Percentiles rank a stretch among this genome's conserved stretches.
Evolutionary conservation across 163 green algal genomes (phyloP).

Genomic region (Volvox carteri): DNA sequence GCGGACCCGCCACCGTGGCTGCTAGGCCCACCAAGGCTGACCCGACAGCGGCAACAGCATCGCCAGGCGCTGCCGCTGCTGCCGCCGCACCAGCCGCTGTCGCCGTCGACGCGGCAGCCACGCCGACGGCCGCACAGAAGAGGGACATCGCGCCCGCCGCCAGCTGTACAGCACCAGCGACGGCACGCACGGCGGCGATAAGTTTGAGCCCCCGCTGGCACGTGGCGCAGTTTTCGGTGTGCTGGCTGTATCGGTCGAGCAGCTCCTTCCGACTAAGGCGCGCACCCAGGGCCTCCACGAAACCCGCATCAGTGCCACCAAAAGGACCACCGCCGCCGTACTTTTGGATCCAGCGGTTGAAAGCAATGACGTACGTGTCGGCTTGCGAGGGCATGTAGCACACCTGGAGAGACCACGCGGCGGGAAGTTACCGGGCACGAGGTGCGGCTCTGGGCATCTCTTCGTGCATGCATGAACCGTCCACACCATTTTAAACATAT

Average conservation of each 20-base stretch:
- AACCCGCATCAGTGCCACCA: conserved; percentile 46
- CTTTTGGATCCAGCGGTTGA: conserved; percentile 73
- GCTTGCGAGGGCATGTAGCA: conserved; percentile 71
- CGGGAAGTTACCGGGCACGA: no score
- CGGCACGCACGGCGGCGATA: neutral
- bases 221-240: conserved; percentile 51
- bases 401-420: no score
- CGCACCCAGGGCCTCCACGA: conserved; percentile 57
- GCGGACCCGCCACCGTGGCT: conserved; percentile 11
- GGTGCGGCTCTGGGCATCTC: no score
- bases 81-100: neutral
- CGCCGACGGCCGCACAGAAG: conserved; percentile 41
- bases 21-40: neutral
- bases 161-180: neutral
- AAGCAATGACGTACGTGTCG: conserved; percentile 76
- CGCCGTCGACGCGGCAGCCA: neutral
- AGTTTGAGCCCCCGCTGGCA: conserved; percentile 43
- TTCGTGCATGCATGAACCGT: no score
- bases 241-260: conserved; percentile 71
- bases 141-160: neutral
- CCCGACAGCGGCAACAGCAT: neutral
- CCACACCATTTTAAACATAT: no score
- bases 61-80: neutral
- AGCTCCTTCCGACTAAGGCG: conserved; percentile 65
- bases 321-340: conserved; percentile 79